Evolutionary conservation across 371 early-diverging fungal species (phyloP), one percentile per base, ranked within the genome.

Genomic region (Rhizopus arrhizus): DNA sequence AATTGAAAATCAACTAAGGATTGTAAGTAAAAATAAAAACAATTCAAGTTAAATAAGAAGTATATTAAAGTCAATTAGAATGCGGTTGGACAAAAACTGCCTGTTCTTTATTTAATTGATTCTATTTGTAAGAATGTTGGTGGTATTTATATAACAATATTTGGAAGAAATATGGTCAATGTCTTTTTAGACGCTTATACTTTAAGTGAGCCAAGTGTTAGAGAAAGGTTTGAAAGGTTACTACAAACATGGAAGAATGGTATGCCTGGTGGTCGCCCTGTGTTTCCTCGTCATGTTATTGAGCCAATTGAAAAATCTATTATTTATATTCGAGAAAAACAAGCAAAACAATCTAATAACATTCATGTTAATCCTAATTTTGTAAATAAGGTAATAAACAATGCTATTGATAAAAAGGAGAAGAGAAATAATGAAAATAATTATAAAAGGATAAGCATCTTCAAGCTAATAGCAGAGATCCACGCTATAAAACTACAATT

Each of bases 101-200:
- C 96, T 15, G 82, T 89, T 3, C 76, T 96, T 34, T 96, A 94
- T 74, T 82, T 96, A 45, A 83, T 96, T 59, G 97, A 96, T 76
- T 95, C 95, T 36, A 95, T 96, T 28, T 84, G 86, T 73, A 96
- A 96, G 78, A 94, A 93, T 73, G 88, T 93, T 33, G 94, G 95
- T 16, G 88, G 82, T 16, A 77, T 77, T 22, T 96, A 94, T 74
- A 67, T 89, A 9, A 63, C 69, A 13, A 70, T 85, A 33, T 93
- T 96, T 74, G 79, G 82, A 31, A 76, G 84, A 32, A 85, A 90
- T 53, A 82, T 96, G 64, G 84, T 79, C 31, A 75, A 66, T 36
- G 72, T 84, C 9, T 96, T 91, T 65, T 57, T 88, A 55, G 86
- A 85, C 53, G 89, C 93, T 42, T 96, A 88, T 66, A 77, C 83